phyloP scores from a whole-genome alignment of 2,329 filamentous ascomycete species.

The Pyrenochaeta sp. region DNA sequence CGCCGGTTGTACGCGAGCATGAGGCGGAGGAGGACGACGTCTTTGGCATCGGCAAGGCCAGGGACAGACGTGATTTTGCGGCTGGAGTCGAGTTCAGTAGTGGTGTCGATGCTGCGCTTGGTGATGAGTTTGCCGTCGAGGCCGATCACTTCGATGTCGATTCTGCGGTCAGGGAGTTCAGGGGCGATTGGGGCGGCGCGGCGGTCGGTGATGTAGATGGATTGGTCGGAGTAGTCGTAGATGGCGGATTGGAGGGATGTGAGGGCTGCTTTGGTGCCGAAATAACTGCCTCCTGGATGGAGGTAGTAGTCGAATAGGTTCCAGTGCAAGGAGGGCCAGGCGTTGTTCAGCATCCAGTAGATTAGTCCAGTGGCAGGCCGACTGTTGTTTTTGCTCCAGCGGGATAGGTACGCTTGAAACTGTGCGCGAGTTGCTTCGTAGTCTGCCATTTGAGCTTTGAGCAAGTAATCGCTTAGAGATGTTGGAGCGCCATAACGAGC shows the following conservation, averaged over 20 bases:
- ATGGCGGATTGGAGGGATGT: slow-evolving; percentile 60
- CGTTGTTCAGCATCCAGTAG: slow-evolving; percentile 73
- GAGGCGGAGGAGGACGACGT: slow-evolving; percentile 61
- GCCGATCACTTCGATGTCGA: slow-evolving; percentile 61
- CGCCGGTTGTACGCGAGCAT: slow-evolving; percentile 49
- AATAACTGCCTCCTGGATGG: slow-evolving; percentile 65
- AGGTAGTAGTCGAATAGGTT: slow-evolving; percentile 70
- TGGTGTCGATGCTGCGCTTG: slow-evolving; percentile 27
- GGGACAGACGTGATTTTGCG: slow-evolving; percentile 30
- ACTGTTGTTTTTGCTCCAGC: slow-evolving; percentile 56
- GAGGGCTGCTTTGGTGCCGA: slow-evolving; percentile 61
- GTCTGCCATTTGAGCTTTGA: slow-evolving; percentile 68
- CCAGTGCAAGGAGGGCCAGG: slow-evolving; percentile 72
- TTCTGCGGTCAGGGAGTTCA: slow-evolving; percentile 36
- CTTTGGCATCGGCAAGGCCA: slow-evolving; percentile 43
- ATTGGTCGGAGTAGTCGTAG: slow-evolving; percentile 60
- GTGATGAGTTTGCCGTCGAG: slow-evolving; percentile 55
- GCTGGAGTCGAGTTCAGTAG: slow-evolving; percentile 56
- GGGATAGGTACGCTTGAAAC: slow-evolving; percentile 63
- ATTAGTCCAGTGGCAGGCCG: slow-evolving; percentile 66
- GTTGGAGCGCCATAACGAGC: slow-evolving; percentile 60
- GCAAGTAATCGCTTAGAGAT: slow-evolving; percentile 64
- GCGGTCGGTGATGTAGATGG: slow-evolving; percentile 64
- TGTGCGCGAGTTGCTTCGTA: slow-evolving; percentile 69
- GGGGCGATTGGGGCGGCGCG: slow-evolving; percentile 50